Evolutionary conservation across 108 stramenopile species (phyloP), one percentile per base, ranked within the genome.

Genomic region (Craspedostauros australis): DNA sequence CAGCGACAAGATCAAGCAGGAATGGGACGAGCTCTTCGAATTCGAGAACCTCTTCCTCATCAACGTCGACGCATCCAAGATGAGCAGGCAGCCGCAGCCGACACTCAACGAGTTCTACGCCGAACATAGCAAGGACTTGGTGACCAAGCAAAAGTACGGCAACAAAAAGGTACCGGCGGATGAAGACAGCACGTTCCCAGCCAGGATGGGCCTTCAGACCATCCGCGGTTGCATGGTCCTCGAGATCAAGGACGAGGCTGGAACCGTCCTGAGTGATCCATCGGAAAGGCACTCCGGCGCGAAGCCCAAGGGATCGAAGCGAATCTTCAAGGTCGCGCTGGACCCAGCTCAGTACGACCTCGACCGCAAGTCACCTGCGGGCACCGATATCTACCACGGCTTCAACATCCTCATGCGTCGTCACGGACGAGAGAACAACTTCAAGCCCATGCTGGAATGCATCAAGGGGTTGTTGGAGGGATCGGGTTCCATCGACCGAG

Each of bases 1-100:
- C 62, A 83, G 86, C 2, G 74, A 64, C 7, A 46, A 77, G 0
- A 86, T 96, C 25, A 64, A 86, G 4, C 59, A 44, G 28, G 98
- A 99, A 62, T 99, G 98, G 98, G 95, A 96, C 60, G 61, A 70
- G 18, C 38, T 97, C 22, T 69, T 93, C 8, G 93, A 97, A 57
- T 85, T 81, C 52, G 96, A 96, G 62, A 93, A 91, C 42, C 49
- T 96, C 7, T 99, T 96, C 61, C 54, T 97, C 33, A 54, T 97
- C 18, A 44, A 70, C 8, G 54, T 93, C 0, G 91, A 93, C 63
- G 91, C 85, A 2, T 63, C 79, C n/a, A 55, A 57, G 38, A 83
- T 81, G 72, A 66, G 48, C 36, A 81, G 81, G 21, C 25, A 28
- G n/a, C 68, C 54, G 6, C 64, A 79, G 15, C 69, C 82, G 1